Evolutionary conservation across 2,329 filamentous ascomycete species (phyloP), one percentile per base, ranked within the genome.

Genomic region (Aspergillus caelatus): DNA sequence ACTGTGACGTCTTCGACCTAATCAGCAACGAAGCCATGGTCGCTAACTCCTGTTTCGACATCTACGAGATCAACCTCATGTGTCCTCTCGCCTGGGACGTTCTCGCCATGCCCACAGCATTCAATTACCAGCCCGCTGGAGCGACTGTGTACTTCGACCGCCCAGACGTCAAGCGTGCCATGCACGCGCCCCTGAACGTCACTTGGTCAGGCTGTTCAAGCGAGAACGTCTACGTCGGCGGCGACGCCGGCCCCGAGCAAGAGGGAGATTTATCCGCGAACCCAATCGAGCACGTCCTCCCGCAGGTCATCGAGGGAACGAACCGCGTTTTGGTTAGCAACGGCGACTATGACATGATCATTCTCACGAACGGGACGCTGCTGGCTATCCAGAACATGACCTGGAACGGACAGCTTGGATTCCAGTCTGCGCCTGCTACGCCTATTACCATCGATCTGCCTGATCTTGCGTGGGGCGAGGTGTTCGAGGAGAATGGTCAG

Each of bases 331-430:
- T 95, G 68, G 88, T 95, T 71, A 89, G 84, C 3, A 91, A 94
- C 71, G 92, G 91, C 12, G 80, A 85, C 56, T 83, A 90, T 12
- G 92, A 93, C 77, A 91, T 85, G 72, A 83, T 91, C 64, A 82
- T 92, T 11, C 80, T 89, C 28, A 81, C 84, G 70, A 90, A 91
- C 74, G 91, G 91, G 19, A 90, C 90, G 0, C 81, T 94, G 1
- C 80, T 92, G 8, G 84, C 85, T 1, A 88, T 94, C 63, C 91
- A 94, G 73, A 93, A 93, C 79, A 92, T 94, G 88, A 93, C 90
- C 0, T 94, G 88, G 88, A 86, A 87, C 62, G 91, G 91, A 5
- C 75, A 82, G 50, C 86, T 90, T 58, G 92, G 91, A 0, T 94
- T 94, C 81, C 85, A 88, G 67, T 73, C 76, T 1, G 76, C 79